phyloP scores from a whole-genome alignment of 495 filamentous ascomycete genomes.

The Penicillium arizonense region DNA sequence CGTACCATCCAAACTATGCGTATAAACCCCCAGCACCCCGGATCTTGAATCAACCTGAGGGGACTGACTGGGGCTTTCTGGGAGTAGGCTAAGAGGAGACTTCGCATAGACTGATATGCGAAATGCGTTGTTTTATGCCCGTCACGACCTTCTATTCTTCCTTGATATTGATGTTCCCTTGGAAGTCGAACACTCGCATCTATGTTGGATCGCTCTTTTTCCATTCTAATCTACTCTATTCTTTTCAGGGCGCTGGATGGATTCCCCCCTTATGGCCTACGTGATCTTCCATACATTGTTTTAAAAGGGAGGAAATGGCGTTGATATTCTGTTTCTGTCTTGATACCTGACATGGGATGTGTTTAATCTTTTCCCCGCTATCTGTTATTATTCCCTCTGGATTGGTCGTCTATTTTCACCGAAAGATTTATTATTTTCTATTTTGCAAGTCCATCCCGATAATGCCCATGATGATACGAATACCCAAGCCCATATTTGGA shows the following conservation, averaged over 20 bases:
- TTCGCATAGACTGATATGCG: conserved; percentile 13
- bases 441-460: neutral
- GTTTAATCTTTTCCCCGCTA: conserved; percentile 3
- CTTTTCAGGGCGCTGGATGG: conserved; percentile 3
- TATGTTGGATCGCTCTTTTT: neutral
- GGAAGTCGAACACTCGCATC: conserved; percentile 2
- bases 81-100: conserved; percentile 40
- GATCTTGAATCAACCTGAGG: conserved; percentile 43
- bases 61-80: conserved; percentile 48
- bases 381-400: conserved; percentile 4
- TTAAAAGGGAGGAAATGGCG: conserved; percentile 33
- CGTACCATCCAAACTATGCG: conserved; percentile 37
- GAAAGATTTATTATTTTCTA: neutral
- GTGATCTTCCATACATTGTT: conserved; percentile 13
- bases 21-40: conserved; percentile 37
- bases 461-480: conserved; percentile 5
- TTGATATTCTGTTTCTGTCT: conserved; percentile 22
- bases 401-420: conserved; percentile 7
- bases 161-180: conserved; percentile 1
- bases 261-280: conserved; percentile 6
- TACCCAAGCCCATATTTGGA: neutral
- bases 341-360: conserved; percentile 3
- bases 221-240: neutral
- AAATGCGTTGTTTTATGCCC: conserved; percentile 25
- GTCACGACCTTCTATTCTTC: conserved; percentile 21